phyloP scores from a whole-genome alignment of 768 basidiomycete species.

The Austroboletus eburneus region DNA sequence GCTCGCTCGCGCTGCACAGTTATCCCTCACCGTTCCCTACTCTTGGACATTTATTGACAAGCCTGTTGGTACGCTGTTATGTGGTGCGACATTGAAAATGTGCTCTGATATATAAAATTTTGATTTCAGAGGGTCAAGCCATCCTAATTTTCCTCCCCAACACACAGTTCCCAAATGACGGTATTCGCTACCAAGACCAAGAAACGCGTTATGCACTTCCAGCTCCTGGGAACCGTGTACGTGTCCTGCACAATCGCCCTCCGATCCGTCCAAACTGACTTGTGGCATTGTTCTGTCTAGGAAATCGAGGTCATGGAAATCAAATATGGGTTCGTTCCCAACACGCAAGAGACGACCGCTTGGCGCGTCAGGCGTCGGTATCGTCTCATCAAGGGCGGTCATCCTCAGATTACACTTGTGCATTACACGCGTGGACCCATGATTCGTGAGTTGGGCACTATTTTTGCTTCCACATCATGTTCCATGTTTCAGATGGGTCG shows the following conservation, averaged over 20 bases:
- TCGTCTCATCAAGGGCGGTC: conserved; percentile 68
- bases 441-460: conserved; percentile 46
- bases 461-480: not conserved
- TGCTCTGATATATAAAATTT: too few relatives aligned
- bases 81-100: not conserved
- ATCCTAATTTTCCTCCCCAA: conserved; percentile 62
- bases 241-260: conserved; percentile 21
- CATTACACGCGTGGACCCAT: conserved; percentile 69
- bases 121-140: conserved; percentile 68
- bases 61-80: conserved; percentile 51
- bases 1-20: conserved; percentile 54
- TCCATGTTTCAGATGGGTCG: conserved; percentile 19
- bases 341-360: conserved; percentile 54
- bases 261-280: not conserved
- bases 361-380: conserved; percentile 68
- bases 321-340: conserved; percentile 76
- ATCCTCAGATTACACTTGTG: conserved; percentile 67
- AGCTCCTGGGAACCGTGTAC: conserved; percentile 55
- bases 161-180: conserved; percentile 66
- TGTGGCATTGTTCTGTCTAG: conserved; percentile 30
- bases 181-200: conserved; percentile 70
- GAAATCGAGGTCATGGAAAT: conserved; percentile 75
- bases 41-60: conserved; percentile 75
- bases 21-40: conserved; percentile 60
- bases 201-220: conserved; percentile 53